These are phyloP conservation scores for Batkoa obscura DNA, from an alignment of 371 early-diverging fungal genomes.

Conservation along the genomic window DNA sequence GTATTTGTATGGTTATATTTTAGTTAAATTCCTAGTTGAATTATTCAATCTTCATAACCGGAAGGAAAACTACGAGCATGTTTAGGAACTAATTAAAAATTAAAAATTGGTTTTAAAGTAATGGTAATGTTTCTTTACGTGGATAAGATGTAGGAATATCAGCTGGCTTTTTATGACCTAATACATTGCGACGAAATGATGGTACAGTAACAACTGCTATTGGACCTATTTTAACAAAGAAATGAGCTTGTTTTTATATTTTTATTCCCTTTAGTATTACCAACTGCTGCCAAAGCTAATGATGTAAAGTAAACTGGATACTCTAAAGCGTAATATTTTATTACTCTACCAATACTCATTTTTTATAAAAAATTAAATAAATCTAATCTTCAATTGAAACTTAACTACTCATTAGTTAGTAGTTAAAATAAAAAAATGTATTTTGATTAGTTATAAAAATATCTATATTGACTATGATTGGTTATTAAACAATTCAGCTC, in stretches of 20 bases:
- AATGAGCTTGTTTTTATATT: no score
- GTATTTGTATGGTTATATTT: no score
- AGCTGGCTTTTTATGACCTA: background rate
- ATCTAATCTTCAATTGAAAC: no score
- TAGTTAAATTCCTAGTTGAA: background rate
- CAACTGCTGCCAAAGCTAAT: background rate
- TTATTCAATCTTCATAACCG: background rate
- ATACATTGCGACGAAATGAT: background rate
- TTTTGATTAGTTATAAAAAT: no score
- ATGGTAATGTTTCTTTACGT: background rate
- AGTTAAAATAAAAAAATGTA: no score
- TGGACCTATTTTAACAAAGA: background rate
- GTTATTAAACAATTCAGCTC: no score
- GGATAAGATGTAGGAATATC: background rate
- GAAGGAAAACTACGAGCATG: background rate
- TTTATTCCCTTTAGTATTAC: no score
- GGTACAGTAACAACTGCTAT: background rate
- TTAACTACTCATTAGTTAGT: no score
- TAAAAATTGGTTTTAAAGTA: background rate
- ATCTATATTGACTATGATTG: no score
- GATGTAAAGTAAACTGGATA: background rate
- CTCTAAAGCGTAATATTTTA: background rate
- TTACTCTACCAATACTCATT: background rate
- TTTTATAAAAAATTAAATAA: no score
- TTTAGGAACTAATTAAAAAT: background rate